These are phyloP conservation scores for Wickerhamiella azymoides DNA, from an alignment of 805 yeast species.

Conservation along the genomic window DNA sequence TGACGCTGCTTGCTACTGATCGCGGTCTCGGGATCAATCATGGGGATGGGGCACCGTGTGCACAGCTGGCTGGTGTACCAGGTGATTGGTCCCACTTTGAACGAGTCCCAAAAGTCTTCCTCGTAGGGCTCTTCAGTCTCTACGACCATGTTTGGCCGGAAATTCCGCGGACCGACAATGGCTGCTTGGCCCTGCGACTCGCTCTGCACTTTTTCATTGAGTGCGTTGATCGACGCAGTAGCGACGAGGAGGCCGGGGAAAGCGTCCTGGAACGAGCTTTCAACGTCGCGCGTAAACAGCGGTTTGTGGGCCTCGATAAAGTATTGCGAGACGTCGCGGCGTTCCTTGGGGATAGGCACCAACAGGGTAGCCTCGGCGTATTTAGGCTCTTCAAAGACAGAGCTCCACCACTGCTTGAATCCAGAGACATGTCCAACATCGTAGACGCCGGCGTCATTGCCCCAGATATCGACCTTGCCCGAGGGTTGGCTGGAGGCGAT, in stretches of 20 bases:
- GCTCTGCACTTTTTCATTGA: conserved; percentile 15
- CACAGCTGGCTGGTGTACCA: conserved; percentile 21
- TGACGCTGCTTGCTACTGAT: conserved; percentile 15
- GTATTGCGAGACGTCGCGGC: conserved; percentile 14
- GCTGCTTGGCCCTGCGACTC: conserved; percentile 14
- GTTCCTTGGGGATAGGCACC: conserved; percentile 12
- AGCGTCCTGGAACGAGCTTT: conserved; percentile 22
- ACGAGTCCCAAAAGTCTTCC: conserved; percentile 24
- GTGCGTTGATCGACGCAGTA: conserved; percentile 19
- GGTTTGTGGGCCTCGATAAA: conserved; percentile 10
- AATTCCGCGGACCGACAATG: conserved; percentile 17
- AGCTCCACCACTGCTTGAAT: conserved; percentile 4
- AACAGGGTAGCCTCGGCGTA: conserved; percentile 15
- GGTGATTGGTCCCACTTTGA: conserved; percentile 17
- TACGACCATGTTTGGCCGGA: conserved; percentile 24
- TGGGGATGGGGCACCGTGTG: conserved; percentile 24
- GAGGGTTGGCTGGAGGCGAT: conserved; percentile 4
- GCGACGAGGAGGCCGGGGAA: conserved; percentile 23
- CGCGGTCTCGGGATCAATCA: conserved; percentile 21
- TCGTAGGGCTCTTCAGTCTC: conserved; percentile 23
- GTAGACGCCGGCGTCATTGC: conserved; percentile 15
- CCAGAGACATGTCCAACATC: conserved; percentile 16
- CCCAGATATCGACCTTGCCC: conserved; percentile 20
- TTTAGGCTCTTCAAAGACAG: neutral
- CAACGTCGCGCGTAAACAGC: conserved; percentile 10